Evolutionary conservation across 176 grass and related monocot genomes (phyloP), one percentile per base, ranked within the genome.

Genomic region (Typha latifolia): DNA sequence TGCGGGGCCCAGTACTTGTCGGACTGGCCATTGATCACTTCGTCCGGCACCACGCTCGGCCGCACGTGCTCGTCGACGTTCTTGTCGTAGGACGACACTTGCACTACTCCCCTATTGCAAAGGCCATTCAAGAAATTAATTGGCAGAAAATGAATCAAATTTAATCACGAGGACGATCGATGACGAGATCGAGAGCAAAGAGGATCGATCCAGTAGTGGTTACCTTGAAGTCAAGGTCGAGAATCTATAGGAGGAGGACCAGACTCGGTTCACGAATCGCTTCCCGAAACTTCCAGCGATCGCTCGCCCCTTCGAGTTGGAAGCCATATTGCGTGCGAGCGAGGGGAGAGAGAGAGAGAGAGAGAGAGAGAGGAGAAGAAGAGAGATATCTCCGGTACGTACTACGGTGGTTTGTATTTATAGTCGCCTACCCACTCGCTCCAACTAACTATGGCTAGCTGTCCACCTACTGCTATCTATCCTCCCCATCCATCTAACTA

Each of bases 1-100:
- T 97, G 78, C 0, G 94, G 94, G 21, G 72, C 67, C 94, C 94
- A 97, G 73, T 93, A 97, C 72, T 87, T 97, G 83, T 92, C 83
- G 2, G 94, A 77, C 53, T 15, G 73, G 64, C 63, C 72, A 16
- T 59, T 59, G 76, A 97, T 97, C 83, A 93, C 94, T 90, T 93
- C 79, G 78, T 97, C 86, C 64, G 89, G 94, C 78, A 92, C 93
- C 55, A 90, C 62, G 49, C 59, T 74, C 48, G 93, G 83, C 1
- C 83, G 68, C 51, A 85, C 85, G 52, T 86, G 94, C 0, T 97
- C 94, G 14, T 97, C 94, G 70, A 87, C 22, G 78, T 97, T 97
- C 80, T 97, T 97, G 80, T 97, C 94, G 77, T 97, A 97, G 32
- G 83, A 57, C 13, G 94, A 93, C 2, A 63, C 70, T 80, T 92